Base-by-base conservation (phyloP, 108 stramenopile genomes). In the Nitzschia putrida region DNA sequence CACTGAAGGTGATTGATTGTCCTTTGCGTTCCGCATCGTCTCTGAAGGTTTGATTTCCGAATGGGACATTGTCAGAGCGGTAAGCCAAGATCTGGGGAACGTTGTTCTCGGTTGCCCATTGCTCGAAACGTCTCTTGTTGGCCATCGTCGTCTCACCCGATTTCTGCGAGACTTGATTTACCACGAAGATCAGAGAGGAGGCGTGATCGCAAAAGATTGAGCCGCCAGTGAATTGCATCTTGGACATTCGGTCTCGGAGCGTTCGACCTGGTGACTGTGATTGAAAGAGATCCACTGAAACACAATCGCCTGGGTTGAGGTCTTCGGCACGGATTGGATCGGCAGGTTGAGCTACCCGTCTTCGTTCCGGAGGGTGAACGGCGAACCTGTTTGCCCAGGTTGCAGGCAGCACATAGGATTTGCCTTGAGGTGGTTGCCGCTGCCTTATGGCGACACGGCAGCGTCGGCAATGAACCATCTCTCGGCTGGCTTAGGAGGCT, bases 161-260 rank as follows among this genome's bases (percentile, higher is more conserved):
- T 42, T 57, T n/a, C 40, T 75, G 34, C 0, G 66, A 59, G 3
- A 69, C 34, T 59, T 85, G 84, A 18, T 66, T 18, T 2, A 26
- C 18, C 54, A 72, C 21, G 53, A 34, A 68, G 21, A 77, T 57
- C 8, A 51, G 38, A 0, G 72, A 54, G n/a, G 66, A 67, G 3
- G 80, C 80, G 56, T 79, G 69, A 53, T 86, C 82, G 39, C 57
- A 42, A 47, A 78, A 83, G 24, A 86, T 68, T 4, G 82, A 66
- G 7, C 86, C 86, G 8, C 81, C 68, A 14, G 7, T 14, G 39
- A 47, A 77, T 57, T 74, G 61, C 16, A n/a, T n/a, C n/a, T 73
- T 53, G 8, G 49, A 23, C 4, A 58, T 13, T 0, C 52, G 39
- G 34, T 76, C 79, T 39, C 64, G 34, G 0, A 20, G 24, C 0